Percentiles rank a stretch among this genome's conserved stretches.
These are phyloP conservation scores for Lathyrus tuberosus DNA, from an alignment of 306 rosid species.

Conservation along the genomic window DNA sequence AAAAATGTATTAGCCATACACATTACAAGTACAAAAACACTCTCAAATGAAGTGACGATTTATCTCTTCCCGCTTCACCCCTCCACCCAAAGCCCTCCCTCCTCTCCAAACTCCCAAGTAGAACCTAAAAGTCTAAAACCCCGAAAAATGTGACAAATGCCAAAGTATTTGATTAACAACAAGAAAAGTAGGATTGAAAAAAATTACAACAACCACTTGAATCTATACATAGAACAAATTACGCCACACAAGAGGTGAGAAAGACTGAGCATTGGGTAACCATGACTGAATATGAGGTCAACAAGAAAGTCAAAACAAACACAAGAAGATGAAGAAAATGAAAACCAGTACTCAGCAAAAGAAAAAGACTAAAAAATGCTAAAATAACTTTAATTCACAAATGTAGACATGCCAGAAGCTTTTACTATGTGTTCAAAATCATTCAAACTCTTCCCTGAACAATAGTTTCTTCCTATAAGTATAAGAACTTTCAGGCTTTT, in stretches of 20 bases:
- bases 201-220: background rate
- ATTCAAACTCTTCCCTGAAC: conserved; percentile 1
- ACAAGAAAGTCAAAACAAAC: conserved; percentile 9
- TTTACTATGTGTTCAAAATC: conserved; percentile 2
- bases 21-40: background rate
- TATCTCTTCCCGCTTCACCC: background rate
- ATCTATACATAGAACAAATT: conserved; percentile 4
- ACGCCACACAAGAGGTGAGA: background rate
- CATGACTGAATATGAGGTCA: conserved; percentile 23
- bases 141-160: background rate
- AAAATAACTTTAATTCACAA: background rate
- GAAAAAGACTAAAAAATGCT: conserved; percentile 1
- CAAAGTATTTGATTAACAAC: background rate
- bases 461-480: conserved; percentile 3
- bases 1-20: background rate
- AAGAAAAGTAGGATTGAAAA: background rate
- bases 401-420: conserved; percentile 10
- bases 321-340: background rate
- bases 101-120: background rate
- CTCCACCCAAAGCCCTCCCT: background rate
- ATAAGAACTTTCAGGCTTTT: background rate
- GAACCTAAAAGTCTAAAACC: background rate
- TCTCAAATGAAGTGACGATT: background rate
- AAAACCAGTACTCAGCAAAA: background rate
- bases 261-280: conserved; percentile 1